These are phyloP conservation scores for Phoma sp. DNA, from an alignment of 2,329 filamentous ascomycete genomes.

Conservation along the genomic window DNA sequence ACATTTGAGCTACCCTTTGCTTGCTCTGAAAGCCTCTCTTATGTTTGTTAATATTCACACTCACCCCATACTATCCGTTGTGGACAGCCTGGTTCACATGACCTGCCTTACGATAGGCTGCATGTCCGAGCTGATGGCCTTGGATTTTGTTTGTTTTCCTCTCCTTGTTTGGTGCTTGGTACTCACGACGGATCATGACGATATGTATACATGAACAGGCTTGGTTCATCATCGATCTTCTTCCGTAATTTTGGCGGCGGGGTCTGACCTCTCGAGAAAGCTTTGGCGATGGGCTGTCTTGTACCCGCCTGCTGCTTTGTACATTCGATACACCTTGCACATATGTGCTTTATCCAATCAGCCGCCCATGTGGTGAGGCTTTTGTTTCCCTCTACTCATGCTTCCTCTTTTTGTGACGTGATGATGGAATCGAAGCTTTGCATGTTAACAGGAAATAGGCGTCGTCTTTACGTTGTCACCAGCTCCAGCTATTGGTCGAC, in stretches of 20 bases:
- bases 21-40: constrained; percentile 40
- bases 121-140: constrained; percentile 17
- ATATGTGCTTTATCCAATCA: constrained; percentile 25
- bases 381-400: constrained; percentile 26
- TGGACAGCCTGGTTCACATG: constrained; percentile 22
- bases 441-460: constrained; percentile 24
- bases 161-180: constrained; percentile 23
- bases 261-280: constrained; percentile 7
- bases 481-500: constrained; percentile 31
- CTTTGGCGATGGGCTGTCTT: constrained; percentile 11
- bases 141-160: constrained; percentile 16
- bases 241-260: constrained; percentile 33
- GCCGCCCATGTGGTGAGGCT: constrained; percentile 23
- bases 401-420: constrained; percentile 33
- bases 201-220: constrained; percentile 34
- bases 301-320: constrained; percentile 29
- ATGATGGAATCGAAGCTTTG: constrained; percentile 34
- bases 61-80: constrained; percentile 23
- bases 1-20: constrained; percentile 28
- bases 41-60: constrained; percentile 37
- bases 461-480: constrained; percentile 28
- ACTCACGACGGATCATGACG: constrained; percentile 34
- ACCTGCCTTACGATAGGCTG: constrained; percentile 20
- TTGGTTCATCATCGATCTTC: constrained; percentile 24
- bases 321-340: constrained; percentile 33